Conservation (phyloP, 2,329 filamentous ascomycete genomes). For the Colletotrichum gloeosporioides region DNA sequence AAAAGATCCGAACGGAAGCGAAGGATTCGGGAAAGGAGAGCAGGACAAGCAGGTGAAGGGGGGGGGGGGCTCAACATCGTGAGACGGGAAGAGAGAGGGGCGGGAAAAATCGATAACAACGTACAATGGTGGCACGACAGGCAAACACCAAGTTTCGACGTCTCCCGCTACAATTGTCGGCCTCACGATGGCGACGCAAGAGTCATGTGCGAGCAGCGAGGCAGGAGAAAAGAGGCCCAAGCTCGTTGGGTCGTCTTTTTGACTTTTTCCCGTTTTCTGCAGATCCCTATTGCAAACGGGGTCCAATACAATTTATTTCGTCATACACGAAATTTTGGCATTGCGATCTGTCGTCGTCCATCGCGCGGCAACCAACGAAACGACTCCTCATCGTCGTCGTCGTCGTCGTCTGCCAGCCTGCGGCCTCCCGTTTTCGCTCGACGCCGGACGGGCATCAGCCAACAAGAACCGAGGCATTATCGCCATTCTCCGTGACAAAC, state of each 20-base stretch:
- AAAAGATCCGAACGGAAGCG: not conserved
- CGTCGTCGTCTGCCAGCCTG: not conserved
- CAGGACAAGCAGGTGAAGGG: not conserved
- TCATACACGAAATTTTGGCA: not conserved
- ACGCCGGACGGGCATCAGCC: not conserved
- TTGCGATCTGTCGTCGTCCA: not conserved
- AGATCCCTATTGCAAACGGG: conserved; percentile 15
- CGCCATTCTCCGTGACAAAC: not conserved
- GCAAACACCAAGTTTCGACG: not conserved
- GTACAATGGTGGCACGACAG: not conserved
- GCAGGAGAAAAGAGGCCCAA: not conserved
- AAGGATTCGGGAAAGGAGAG: not conserved
- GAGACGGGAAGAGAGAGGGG: not conserved
- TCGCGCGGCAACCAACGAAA: not conserved
- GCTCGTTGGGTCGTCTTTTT: not conserved
- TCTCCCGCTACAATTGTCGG: not conserved
- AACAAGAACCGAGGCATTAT: not conserved
- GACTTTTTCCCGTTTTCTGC: not conserved
- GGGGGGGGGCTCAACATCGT: not conserved
- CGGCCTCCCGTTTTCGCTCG: not conserved
- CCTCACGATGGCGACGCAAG: not conserved
- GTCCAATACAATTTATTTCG: not conserved
- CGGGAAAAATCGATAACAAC: not conserved
- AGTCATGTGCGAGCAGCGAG: not conserved
- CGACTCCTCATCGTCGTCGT: not conserved